These are phyloP conservation scores for Cryptosporidium canis DNA, from an alignment of 169 alveolate genomes.

Conservation along the genomic window DNA sequence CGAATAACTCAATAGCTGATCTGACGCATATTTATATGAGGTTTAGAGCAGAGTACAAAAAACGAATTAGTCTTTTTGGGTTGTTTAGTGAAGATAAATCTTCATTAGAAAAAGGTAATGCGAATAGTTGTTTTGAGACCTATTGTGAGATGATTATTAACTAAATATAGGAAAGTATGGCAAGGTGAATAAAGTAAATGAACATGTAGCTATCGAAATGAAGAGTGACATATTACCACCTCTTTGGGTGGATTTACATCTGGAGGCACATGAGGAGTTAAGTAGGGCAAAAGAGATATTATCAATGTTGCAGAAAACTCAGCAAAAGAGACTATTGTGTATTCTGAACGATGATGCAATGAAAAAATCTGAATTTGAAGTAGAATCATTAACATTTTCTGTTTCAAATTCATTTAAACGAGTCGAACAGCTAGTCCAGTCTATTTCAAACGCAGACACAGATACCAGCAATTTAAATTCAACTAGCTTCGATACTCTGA, in stretches of 20 bases:
- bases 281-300: constrained; percentile 69
- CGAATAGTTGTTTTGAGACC: neutral
- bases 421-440: constrained; percentile 46
- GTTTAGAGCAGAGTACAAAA: constrained; percentile 18
- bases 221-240: constrained; percentile 76
- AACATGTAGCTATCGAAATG: constrained; percentile 72
- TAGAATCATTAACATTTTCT: constrained; percentile 11
- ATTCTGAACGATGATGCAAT: constrained; percentile 63
- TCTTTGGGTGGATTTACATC: constrained; percentile 75
- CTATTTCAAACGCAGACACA: constrained; percentile 70
- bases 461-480: constrained; percentile 8
- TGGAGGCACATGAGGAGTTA: constrained; percentile 78
- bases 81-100: neutral
- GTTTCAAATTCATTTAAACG: constrained; percentile 26
- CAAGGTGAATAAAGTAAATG: neutral
- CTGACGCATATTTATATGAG: constrained; percentile 51
- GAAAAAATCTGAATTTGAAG: constrained; percentile 17
- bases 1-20: neutral
- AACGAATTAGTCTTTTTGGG: constrained; percentile 36
- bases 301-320: constrained; percentile 74
- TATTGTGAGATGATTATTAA: neutral
- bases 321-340: constrained; percentile 74
- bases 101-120: constrained; percentile 19
- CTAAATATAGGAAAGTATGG: neutral
- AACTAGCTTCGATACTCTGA: constrained; percentile 71